phyloP scores from a whole-genome alignment of 768 basidiomycete species.

The Boletus vermiculosoides region DNA sequence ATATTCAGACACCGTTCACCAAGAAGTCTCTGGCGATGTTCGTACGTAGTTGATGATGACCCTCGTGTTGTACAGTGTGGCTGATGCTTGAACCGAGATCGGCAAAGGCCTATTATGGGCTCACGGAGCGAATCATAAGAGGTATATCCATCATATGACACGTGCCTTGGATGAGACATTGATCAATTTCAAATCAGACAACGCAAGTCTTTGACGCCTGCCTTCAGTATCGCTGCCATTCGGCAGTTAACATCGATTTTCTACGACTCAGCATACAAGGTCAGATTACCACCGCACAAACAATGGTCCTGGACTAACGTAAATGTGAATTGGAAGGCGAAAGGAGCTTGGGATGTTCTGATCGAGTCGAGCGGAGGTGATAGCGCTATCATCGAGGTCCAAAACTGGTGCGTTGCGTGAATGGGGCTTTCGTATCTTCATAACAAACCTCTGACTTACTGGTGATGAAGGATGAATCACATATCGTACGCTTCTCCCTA shows the following conservation, averaged over 20 bases:
- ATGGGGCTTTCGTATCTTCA: no score
- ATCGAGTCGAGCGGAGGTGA: conserved; percentile 14
- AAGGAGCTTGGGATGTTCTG: conserved; percentile 25
- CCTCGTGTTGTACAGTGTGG: neutral
- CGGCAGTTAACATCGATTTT: conserved; percentile 38
- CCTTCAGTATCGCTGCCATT: conserved; percentile 39
- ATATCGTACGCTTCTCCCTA: neutral
- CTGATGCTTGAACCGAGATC: neutral
- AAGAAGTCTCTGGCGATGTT: conserved; percentile 30
- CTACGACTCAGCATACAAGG: conserved; percentile 36
- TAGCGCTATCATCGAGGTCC: conserved; percentile 35
- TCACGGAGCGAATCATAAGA: conserved; percentile 45
- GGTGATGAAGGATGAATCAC: neutral
- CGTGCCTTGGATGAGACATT: neutral
- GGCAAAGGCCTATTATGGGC: conserved; percentile 33
- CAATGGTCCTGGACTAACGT: neutral
- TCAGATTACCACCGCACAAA: neutral
- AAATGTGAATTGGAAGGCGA: neutral
- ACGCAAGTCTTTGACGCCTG: conserved; percentile 38
- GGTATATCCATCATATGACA: conserved; percentile 25
- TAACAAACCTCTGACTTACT: neutral
- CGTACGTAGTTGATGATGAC: neutral
- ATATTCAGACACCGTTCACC: conserved; percentile 39
- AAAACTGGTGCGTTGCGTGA: conserved; percentile 26
- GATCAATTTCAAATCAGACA: conserved; percentile 25